A percentile compares a stretch with the other conserved stretches of the same genome.
phyloP scores from a whole-genome alignment of 2,329 filamentous ascomycete species.

The Pseudogymnoascus sp. region DNA sequence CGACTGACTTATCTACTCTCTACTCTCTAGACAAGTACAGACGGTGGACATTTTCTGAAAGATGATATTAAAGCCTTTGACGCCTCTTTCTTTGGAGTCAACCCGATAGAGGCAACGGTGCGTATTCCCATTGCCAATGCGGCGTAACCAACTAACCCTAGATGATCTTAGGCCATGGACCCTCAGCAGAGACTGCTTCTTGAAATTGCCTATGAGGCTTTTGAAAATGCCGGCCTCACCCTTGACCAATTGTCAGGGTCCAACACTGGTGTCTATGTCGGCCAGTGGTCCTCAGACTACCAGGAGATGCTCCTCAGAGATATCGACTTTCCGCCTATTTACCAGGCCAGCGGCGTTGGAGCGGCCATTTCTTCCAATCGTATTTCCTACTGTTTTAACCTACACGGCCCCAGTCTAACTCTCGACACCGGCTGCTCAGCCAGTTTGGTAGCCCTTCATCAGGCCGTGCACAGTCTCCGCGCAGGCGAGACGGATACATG shows the following conservation, averaged over 20 bases:
- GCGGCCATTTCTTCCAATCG: slow-evolving; percentile 16
- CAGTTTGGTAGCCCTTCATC: slow-evolving; percentile 45
- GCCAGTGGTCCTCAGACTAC: background rate
- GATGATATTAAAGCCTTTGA: slow-evolving; percentile 18
- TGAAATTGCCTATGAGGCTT: slow-evolving; percentile 23
- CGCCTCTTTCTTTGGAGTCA: slow-evolving; percentile 18
- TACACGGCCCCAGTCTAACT: slow-evolving; percentile 13
- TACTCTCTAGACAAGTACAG: too few relatives aligned
- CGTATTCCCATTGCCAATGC: too few relatives aligned
- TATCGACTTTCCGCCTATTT: slow-evolving; percentile 19
- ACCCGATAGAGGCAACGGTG: slow-evolving; percentile 11
- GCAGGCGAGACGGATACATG: slow-evolving; percentile 18
- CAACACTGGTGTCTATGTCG: background rate
- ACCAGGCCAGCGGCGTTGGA: background rate
- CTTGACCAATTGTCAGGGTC: slow-evolving; percentile 8
- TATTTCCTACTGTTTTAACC: slow-evolving; percentile 21
- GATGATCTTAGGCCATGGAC: slow-evolving; percentile 23
- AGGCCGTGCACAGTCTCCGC: slow-evolving; percentile 35
- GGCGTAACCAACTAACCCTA: background rate
- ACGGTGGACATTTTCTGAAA: slow-evolving; percentile 16
- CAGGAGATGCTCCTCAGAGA: slow-evolving; percentile 17
- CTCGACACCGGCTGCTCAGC: slow-evolving; percentile 22
- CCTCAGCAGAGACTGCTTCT: slow-evolving; percentile 25
- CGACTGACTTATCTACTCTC: too few relatives aligned
- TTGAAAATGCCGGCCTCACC: slow-evolving; percentile 23